Conservation (phyloP, 1,139 yeast species). For the Lodderomyces metapsilosis region DNA sequence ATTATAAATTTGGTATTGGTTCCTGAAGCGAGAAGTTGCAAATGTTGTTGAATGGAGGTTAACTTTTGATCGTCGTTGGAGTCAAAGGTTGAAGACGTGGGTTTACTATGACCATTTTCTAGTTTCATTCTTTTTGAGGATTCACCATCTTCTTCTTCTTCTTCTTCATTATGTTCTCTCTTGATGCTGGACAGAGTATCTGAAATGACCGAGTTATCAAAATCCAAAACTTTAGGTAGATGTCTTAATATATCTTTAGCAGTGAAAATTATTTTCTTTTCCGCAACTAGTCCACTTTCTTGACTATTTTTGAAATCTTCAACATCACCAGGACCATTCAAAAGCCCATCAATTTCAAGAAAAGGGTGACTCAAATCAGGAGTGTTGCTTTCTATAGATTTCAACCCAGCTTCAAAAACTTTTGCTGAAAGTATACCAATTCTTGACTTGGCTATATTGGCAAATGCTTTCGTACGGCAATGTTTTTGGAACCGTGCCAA, state of each 20-base stretch:
- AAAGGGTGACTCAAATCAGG: constrained; percentile 38
- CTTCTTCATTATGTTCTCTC: constrained; percentile 20
- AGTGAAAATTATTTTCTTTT: constrained; percentile 43
- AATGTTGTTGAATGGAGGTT: constrained; percentile 42
- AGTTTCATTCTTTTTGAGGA: constrained; percentile 46
- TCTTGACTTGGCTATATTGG: constrained; percentile 61
- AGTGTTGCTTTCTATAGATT: constrained; percentile 56
- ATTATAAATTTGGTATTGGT: constrained; percentile 45
- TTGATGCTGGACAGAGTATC: constrained; percentile 32
- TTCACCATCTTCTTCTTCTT: constrained; percentile 20
- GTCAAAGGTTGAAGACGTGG: not conserved
- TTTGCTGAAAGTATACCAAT: constrained; percentile 68
- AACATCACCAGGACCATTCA: constrained; percentile 42
- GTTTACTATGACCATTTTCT: constrained; percentile 26
- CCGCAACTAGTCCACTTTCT: constrained; percentile 41
- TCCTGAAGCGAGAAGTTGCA: constrained; percentile 51
- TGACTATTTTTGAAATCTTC: constrained; percentile 24
- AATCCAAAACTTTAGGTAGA: constrained; percentile 44
- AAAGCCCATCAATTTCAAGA: constrained; percentile 34
- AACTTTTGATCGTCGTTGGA: constrained; percentile 1
- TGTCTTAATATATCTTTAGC: constrained; percentile 53
- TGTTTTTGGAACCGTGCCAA: constrained; percentile 66
- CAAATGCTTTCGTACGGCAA: constrained; percentile 63
- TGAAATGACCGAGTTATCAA: constrained; percentile 49
- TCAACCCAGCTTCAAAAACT: constrained; percentile 61